Conservation (phyloP, 345 rosid genomes). For the Jatropha curcas region DNA sequence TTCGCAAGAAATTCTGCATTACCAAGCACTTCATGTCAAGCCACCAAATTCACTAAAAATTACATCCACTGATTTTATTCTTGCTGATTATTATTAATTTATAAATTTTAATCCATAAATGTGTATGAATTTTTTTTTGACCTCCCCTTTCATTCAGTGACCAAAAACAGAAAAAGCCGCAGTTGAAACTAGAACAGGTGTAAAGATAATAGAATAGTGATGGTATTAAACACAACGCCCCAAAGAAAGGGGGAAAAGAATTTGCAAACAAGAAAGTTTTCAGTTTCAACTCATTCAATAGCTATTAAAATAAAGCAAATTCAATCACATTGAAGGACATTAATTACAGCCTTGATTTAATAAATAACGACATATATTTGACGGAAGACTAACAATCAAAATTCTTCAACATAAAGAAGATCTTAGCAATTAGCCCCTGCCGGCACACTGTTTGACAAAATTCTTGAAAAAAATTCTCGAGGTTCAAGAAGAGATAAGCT, state of each 20-base stretch:
- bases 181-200: not conserved
- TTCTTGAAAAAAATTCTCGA: not conserved
- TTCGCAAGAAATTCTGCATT: slow-evolving; percentile 21
- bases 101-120: not conserved
- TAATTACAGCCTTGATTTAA: not conserved
- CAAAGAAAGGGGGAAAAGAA: not conserved
- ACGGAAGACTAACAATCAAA: not conserved
- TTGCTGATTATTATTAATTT: not conserved
- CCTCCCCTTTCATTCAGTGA: not conserved
- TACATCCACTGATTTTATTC: not conserved
- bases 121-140: not conserved
- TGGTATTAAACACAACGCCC: no score
- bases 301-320: not conserved
- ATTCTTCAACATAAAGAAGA: not conserved
- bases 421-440: not conserved
- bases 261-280: not conserved
- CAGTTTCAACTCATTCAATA: not conserved
- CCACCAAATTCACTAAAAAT: not conserved
- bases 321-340: not conserved
- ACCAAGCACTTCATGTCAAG: slow-evolving; percentile 17
- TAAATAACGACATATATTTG: not conserved
- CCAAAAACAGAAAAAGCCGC: not conserved
- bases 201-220: not conserved
- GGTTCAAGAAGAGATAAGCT: not conserved
- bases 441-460: not conserved